Base-by-base conservation (phyloP, 1,139 yeast genomes). In the Pneumocystis oryctolagi region DNA sequence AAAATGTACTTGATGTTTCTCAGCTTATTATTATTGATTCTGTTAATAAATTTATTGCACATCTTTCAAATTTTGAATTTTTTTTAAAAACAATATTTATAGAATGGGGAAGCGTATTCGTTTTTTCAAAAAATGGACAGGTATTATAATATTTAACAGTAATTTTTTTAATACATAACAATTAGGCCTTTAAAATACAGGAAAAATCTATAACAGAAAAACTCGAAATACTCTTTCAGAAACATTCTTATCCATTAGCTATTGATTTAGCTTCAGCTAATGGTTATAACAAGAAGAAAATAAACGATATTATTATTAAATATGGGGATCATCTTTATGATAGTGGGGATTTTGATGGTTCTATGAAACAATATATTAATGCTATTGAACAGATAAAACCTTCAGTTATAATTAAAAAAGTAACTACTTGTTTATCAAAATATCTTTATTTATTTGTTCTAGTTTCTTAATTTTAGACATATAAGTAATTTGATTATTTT, bases 381-480 rank as follows among this genome's bases (percentile, higher is more conserved):
- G 81, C 87, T 25, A 71, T 82, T 20, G 77, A 76, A 20, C 72
- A 78, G 3, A 80, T 76, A 3, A 73, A 76, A 30, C 83, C 89
- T 3, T 86, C 90, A 74, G 86, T 84, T 67, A 82, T 89, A 5
- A 87, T 92, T 40, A 82, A 89, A 35, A 85, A 85, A 69, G 55
- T 47, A 47, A 47, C 3, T 47, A 4, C n/a, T 47, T 25, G 14
- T 28, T 20, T 37, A n/a, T 37, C 20, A 20, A 37, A 18, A 20
- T 39, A 57, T 20, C 20, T 37, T 39, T 39, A 39, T 28, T 37
- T 28, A 37, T 12, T 37, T 37, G 12, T 39, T 57, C 16, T 8
- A 59, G 55, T 89, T 85, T 72, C 88, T 87, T 67, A 95, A 89
- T 66, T 84, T 89, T n/a, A 85, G 88, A 18, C 87, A 87, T 67